Conservation (phyloP, 116 monocot genomes). For the Thalassia testudinum region DNA sequence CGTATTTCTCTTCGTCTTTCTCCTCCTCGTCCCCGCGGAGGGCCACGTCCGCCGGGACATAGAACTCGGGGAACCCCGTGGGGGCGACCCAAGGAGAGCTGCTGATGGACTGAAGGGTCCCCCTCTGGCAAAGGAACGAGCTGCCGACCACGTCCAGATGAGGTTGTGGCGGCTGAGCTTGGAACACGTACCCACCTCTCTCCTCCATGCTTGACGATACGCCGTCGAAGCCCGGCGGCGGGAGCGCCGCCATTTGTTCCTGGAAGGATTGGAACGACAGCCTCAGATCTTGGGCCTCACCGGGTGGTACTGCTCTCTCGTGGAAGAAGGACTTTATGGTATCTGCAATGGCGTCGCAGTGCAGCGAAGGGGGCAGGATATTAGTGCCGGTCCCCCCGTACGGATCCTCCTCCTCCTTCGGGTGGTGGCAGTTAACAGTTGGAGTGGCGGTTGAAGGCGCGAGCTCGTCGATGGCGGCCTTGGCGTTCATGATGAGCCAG, state of each 20-base stretch:
- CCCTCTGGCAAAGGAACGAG: constrained; percentile 72
- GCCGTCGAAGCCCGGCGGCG: constrained; percentile 12
- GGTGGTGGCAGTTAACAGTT: constrained; percentile 6
- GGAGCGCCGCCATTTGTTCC: constrained; percentile 14
- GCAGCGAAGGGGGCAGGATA: constrained; percentile 38
- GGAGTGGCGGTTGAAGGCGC: constrained; percentile 25
- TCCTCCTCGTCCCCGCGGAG: no score
- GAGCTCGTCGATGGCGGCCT: constrained; percentile 71
- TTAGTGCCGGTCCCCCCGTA: constrained; percentile 3
- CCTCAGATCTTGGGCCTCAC: constrained; percentile 26
- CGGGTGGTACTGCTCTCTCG: constrained; percentile 15
- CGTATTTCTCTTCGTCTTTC: no score
- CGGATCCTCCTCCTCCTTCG: background rate
- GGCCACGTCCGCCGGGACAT: constrained; percentile 1
- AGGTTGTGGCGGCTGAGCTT: constrained; percentile 11
- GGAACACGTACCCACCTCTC: constrained; percentile 23
- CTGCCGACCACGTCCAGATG: constrained; percentile 9
- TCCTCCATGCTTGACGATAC: constrained; percentile 9
- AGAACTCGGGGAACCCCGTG: no score
- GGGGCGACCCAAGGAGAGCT: constrained; percentile 7
- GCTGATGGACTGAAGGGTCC: constrained; percentile 97
- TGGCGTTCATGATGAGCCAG: constrained; percentile 81
- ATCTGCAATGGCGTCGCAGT: constrained; percentile 58
- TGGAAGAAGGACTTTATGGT: constrained; percentile 86
- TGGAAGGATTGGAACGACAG: constrained; percentile 37